phyloP scores from a whole-genome alignment of 2,329 filamentous ascomycete species.

The Colletotrichum navitas region DNA sequence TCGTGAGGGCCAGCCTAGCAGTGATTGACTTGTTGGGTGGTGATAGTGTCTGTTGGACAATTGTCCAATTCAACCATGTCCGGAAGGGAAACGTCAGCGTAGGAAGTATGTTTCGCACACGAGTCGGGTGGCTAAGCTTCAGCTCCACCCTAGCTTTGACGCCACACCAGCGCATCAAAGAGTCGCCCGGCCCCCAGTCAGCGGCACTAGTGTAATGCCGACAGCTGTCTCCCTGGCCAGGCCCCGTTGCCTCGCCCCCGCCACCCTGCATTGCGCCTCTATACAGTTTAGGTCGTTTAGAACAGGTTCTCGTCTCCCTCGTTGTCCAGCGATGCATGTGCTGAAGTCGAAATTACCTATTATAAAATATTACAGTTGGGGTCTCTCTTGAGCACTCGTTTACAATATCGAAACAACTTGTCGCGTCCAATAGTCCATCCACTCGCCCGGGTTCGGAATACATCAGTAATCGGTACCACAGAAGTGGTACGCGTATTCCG shows the following conservation, averaged over 20 bases:
- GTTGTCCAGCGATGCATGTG: neutral
- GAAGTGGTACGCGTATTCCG: neutral
- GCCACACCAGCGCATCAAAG: slow-evolving; percentile 41
- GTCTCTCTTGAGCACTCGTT: neutral
- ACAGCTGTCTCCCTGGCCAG: slow-evolving; percentile 27
- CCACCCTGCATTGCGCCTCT: slow-evolving; percentile 25
- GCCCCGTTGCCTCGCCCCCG: slow-evolving; percentile 3
- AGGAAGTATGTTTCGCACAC: slow-evolving; percentile 43
- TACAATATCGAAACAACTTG: neutral
- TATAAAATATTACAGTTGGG: neutral
- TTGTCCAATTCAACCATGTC: slow-evolving; percentile 33
- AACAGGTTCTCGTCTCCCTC: neutral
- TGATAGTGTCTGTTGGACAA: slow-evolving; percentile 35
- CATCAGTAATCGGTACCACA: neutral
- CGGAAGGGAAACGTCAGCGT: slow-evolving; percentile 42
- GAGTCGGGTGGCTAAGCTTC: slow-evolving; percentile 43
- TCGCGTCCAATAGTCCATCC: too few relatives aligned
- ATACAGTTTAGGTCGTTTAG: slow-evolving; percentile 1
- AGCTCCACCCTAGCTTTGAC: slow-evolving; percentile 43
- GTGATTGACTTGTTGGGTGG: slow-evolving; percentile 29
- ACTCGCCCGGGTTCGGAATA: neutral
- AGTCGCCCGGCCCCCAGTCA: slow-evolving; percentile 32
- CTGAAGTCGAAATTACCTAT: neutral
- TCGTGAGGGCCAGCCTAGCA: slow-evolving; percentile 38
- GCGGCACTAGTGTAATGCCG: slow-evolving; percentile 28